phyloP scores from a whole-genome alignment of 352 stramenopile species.

The Poterioochromonas sp. region DNA sequence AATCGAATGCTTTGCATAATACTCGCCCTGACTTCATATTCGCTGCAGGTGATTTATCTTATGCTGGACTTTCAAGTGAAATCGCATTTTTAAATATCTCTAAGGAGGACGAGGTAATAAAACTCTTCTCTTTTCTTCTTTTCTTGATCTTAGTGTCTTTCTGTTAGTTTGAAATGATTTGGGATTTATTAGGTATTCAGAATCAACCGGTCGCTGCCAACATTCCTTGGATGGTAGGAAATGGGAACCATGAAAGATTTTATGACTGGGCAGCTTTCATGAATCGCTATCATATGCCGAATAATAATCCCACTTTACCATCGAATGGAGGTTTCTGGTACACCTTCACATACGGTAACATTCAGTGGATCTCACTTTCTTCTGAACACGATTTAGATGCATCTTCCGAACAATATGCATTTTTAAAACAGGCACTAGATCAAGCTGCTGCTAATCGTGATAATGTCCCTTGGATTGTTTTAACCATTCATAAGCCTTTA shows the following conservation, averaged over 20 bases:
- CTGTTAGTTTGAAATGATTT: constrained; percentile 8
- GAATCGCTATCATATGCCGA: constrained; percentile 10
- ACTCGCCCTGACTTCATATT: neutral
- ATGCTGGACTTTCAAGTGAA: constrained; percentile 1
- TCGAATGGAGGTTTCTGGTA: constrained; percentile 25
- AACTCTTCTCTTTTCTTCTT: neutral
- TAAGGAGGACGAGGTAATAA: constrained; percentile 17
- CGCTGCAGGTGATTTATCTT: constrained; percentile 26
- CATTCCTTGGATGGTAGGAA: neutral
- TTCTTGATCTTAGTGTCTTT: neutral
- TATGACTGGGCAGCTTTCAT: constrained; percentile 16
- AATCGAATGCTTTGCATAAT: too few relatives aligned
- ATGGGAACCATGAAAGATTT: constrained; percentile 23
- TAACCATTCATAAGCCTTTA: constrained; percentile 18
- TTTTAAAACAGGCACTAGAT: neutral
- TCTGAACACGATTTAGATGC: neutral
- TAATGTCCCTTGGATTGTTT: constrained; percentile 20
- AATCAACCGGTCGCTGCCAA: constrained; percentile 10
- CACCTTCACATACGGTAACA: constrained; percentile 14
- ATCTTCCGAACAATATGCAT: neutral
- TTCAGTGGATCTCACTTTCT: neutral
- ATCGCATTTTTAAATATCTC: neutral
- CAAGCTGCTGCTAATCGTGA: neutral
- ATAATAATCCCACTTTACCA: neutral
- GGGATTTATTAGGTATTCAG: constrained; percentile 28